Percentiles rank a stretch among this genome's conserved stretches.
Evolutionary conservation across 345 rosid species (phyloP).

Genomic region (Ceriops tagal): DNA sequence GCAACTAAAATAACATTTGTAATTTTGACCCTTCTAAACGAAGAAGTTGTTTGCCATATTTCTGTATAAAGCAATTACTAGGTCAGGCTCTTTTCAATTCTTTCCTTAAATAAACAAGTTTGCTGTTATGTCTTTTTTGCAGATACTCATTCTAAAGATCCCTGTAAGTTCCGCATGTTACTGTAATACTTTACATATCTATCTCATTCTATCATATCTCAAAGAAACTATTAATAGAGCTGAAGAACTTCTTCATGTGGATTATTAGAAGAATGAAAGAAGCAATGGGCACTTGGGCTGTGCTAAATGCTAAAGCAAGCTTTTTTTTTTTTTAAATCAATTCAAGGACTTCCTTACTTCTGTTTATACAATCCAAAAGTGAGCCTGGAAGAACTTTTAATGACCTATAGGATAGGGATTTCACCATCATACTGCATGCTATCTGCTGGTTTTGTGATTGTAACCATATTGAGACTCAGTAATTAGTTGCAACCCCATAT

Average conservation of each 20-base stretch:
- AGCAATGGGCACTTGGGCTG: not conserved
- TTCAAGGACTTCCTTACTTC: no score
- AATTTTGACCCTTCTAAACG: not conserved
- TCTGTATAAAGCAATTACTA: constrained; percentile 2
- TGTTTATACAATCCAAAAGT: no score
- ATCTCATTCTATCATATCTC: not conserved
- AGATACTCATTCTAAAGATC: constrained; percentile 71
- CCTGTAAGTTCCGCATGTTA: constrained; percentile 56
- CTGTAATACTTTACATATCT: constrained; percentile 10
- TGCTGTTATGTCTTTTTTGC: constrained; percentile 39
- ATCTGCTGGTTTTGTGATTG: constrained; percentile 9
- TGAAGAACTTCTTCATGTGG: not conserved
- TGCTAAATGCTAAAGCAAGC: not conserved
- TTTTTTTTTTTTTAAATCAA: no score
- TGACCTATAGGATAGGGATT: not conserved
- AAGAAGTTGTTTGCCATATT: not conserved
- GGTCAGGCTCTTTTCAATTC: not conserved
- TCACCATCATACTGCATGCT: not conserved
- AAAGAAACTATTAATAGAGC: not conserved
- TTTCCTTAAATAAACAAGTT: constrained; percentile 6
- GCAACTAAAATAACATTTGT: not conserved
- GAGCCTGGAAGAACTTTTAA: no score
- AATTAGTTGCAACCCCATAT: no score
- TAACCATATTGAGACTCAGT: not conserved
- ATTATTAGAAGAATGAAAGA: not conserved